Conservation (phyloP, 257 asterid genomes). For the Penstemon davidsonii region DNA sequence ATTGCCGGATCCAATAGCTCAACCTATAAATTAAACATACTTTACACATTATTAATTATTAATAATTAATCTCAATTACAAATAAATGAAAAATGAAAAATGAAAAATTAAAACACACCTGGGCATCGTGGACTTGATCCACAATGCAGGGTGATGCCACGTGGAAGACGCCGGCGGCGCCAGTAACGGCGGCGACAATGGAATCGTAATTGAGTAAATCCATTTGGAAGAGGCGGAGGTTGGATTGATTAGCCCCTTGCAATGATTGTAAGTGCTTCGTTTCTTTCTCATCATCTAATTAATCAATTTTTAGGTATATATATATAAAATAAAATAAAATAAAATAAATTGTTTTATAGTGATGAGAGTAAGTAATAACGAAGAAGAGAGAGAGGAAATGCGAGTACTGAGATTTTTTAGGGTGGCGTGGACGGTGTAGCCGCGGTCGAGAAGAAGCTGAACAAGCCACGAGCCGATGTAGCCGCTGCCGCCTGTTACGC, state of each 20-base stretch:
- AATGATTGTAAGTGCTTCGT: conserved; percentile 70
- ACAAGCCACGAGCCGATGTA: conserved; percentile 77
- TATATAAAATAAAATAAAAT: neutral
- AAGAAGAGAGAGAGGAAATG: neutral
- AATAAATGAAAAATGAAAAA: no score
- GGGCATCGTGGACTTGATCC: conserved; percentile 64
- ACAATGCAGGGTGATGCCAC: conserved; percentile 73
- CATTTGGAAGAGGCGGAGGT: conserved; percentile 67
- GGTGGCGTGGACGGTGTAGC: conserved; percentile 92
- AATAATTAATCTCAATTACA: no score
- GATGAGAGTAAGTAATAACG: no score
- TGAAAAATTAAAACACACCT: conserved; percentile 35
- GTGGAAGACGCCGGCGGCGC: conserved; percentile 70
- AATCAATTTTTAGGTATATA: neutral
- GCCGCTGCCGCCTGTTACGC: conserved; percentile 91
- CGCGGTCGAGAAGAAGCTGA: conserved; percentile 70
- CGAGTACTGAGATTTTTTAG: conserved; percentile 55
- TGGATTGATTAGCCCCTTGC: conserved; percentile 62
- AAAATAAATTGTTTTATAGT: neutral
- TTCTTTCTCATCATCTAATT: conserved; percentile 67
- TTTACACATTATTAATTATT: no score
- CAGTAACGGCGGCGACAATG: conserved; percentile 54
- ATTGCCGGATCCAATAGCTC: conserved; percentile 80
- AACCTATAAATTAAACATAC: conserved; percentile 30
- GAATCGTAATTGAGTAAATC: conserved; percentile 75